phyloP scores from a whole-genome alignment of 345 rosid species.

The Citrus reticulata region DNA sequence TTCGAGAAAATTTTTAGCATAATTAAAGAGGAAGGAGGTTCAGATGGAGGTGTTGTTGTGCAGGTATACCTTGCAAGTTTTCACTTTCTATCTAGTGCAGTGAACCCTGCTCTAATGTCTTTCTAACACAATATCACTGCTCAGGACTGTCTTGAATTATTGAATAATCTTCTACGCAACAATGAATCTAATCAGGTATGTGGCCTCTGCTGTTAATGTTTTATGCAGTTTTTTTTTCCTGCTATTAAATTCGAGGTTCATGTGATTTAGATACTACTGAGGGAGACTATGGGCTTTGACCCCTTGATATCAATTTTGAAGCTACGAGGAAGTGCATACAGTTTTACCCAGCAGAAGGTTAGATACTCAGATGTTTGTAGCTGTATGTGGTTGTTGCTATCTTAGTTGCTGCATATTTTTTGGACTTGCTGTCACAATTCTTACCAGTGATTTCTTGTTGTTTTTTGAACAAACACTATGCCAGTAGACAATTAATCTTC shows the following conservation, averaged over 20 bases:
- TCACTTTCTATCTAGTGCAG: background rate
- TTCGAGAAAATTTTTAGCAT: conserved; percentile 94
- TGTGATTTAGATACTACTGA: conserved; percentile 60
- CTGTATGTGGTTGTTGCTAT: background rate
- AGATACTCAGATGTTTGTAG: conserved; percentile 37
- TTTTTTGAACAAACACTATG: conserved; percentile 45
- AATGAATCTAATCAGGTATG: conserved; percentile 88
- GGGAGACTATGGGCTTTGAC: conserved; percentile 96
- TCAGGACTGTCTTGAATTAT: conserved; percentile 90
- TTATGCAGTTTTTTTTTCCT: background rate
- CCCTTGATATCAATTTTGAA: conserved; percentile 67
- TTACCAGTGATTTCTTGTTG: conserved; percentile 39
- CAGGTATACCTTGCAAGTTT: conserved; percentile 50
- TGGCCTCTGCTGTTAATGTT: conserved; percentile 14
- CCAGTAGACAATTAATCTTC: conserved; percentile 97
- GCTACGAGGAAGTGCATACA: conserved; percentile 72
- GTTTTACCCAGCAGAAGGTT: conserved; percentile 98
- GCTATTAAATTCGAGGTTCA: conserved; percentile 24
- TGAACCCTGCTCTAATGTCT: conserved; percentile 10
- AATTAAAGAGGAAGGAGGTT: conserved; percentile 91
- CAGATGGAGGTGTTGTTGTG: conserved; percentile 98
- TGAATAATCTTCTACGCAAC: conserved; percentile 86
- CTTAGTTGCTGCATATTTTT: background rate
- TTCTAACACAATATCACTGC: conserved; percentile 9
- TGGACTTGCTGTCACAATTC: conserved; percentile 21